Conservation (phyloP, 768 basidiomycete species). For the Lentinula sp. region DNA sequence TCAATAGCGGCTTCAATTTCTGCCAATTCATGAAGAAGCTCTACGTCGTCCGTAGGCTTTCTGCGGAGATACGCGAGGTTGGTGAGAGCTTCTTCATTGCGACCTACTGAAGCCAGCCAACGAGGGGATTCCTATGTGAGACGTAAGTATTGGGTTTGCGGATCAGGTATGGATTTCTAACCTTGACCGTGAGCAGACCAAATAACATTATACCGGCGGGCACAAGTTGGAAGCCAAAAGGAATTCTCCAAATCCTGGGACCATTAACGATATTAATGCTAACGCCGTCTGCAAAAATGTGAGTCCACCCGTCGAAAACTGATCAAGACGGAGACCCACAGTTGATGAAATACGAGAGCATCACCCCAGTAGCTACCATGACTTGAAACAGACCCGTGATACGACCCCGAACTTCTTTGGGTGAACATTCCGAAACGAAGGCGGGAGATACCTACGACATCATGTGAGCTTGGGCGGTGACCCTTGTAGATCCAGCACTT, state of each 20-base stretch:
- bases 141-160: not conserved
- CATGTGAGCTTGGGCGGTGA: too few relatives aligned
- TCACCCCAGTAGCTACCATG: conserved; percentile 50
- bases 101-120: conserved; percentile 44
- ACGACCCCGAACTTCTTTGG: conserved; percentile 80
- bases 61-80: conserved; percentile 43
- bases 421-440: conserved; percentile 82
- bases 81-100: conserved; percentile 27
- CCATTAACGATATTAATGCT: conserved; percentile 34
- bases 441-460: conserved; percentile 70
- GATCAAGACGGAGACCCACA: conserved; percentile 40
- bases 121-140: conserved; percentile 43
- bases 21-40: conserved; percentile 36
- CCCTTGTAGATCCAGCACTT: conserved; percentile 48
- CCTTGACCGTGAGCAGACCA: conserved; percentile 43
- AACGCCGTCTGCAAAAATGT: conserved; percentile 42
- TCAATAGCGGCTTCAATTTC: conserved; percentile 58
- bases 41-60: conserved; percentile 20
- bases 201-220: conserved; percentile 47
- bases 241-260: conserved; percentile 42
- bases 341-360: conserved; percentile 69
- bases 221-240: conserved; percentile 54
- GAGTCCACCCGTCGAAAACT: conserved; percentile 20
- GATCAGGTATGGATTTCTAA: not conserved
- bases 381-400: conserved; percentile 87